Evolutionary conservation across 176 grass and related monocot genomes (phyloP).

Genomic region (Oryza longistaminata): DNA sequence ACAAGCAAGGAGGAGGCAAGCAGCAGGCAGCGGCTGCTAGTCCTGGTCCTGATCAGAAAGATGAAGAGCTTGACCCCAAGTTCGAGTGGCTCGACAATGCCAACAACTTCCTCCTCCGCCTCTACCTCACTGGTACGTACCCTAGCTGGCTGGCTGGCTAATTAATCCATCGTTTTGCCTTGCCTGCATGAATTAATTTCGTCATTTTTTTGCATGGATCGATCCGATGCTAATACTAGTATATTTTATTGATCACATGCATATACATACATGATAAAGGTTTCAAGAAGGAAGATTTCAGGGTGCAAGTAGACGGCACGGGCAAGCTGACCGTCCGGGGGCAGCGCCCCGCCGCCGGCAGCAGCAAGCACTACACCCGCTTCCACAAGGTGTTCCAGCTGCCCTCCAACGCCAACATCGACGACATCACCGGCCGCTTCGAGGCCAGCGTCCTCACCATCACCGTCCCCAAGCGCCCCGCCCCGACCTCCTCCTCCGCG

Average conservation of each 20-base stretch:
- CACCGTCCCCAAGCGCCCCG: conserved; percentile 40
- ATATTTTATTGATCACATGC: not conserved
- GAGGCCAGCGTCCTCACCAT: conserved; percentile 42
- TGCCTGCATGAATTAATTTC: no score
- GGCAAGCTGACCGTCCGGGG: conserved; percentile 60
- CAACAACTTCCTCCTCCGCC: conserved; percentile 23
- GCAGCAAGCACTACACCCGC: not conserved
- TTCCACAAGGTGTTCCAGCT: conserved; percentile 56
- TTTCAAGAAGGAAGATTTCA: conserved; percentile 64
- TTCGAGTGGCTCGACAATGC: conserved; percentile 40
- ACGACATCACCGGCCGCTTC: conserved; percentile 50
- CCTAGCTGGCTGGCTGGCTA: no score
- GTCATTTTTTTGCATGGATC: no score
- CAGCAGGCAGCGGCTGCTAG: not conserved
- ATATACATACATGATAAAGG: conserved; percentile 4
- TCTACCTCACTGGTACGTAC: conserved; percentile 55
- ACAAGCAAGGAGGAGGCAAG: not conserved
- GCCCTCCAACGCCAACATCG: conserved; percentile 41
- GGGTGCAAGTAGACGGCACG: conserved; percentile 50
- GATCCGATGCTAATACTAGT: no score
- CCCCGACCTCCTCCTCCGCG: not conserved
- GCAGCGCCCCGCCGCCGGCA: not conserved
- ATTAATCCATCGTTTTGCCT: no score
- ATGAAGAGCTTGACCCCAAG: conserved; percentile 37
- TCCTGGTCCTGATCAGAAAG: not conserved